These are phyloP conservation scores for Neoarthrinium moseri DNA, from an alignment of 2,329 filamentous ascomycete species.

Conservation along the genomic window DNA sequence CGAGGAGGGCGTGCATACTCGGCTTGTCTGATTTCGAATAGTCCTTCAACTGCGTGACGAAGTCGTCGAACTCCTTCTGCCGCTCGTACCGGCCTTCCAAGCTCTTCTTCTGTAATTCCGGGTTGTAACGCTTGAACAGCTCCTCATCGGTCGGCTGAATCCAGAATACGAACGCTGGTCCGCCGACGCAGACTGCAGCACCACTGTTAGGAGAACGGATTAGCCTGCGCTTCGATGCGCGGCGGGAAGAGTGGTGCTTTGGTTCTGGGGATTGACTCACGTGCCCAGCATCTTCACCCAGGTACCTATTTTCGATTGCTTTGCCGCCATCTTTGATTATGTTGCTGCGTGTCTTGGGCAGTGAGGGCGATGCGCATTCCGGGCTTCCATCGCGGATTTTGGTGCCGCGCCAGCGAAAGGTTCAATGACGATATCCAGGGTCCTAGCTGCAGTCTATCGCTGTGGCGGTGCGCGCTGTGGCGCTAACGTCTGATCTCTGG, in stretches of 20 bases:
- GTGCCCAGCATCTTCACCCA: slow-evolving; percentile 69
- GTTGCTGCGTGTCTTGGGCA: background rate
- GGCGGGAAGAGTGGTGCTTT: too few relatives aligned
- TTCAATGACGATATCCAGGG: slow-evolving; percentile 6
- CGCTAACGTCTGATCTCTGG: background rate
- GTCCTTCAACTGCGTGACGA: slow-evolving; percentile 79
- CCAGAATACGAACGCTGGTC: slow-evolving; percentile 79
- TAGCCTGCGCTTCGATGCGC: slow-evolving; percentile 8
- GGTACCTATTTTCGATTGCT: slow-evolving; percentile 52
- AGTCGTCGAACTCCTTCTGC: slow-evolving; percentile 86
- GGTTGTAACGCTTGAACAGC: slow-evolving; percentile 88
- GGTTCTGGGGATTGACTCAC: slow-evolving; percentile 53
- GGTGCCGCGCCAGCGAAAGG: background rate
- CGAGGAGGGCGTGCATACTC: slow-evolving; percentile 55
- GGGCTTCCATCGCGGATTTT: background rate
- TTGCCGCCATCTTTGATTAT: slow-evolving; percentile 38
- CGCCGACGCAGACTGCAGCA: slow-evolving; percentile 71
- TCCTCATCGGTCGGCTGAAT: slow-evolving; percentile 86
- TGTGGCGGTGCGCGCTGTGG: background rate
- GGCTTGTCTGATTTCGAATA: slow-evolving; percentile 90
- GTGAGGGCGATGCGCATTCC: background rate
- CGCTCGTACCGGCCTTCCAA: slow-evolving; percentile 74
- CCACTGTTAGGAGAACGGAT: slow-evolving; percentile 52
- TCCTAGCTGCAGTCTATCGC: background rate
- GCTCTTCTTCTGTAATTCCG: slow-evolving; percentile 85